Percentiles rank a stretch among this genome's conserved stretches.
phyloP scores from a whole-genome alignment of 2,329 filamentous ascomycete species.

The Blastomyces emzantsi region DNA sequence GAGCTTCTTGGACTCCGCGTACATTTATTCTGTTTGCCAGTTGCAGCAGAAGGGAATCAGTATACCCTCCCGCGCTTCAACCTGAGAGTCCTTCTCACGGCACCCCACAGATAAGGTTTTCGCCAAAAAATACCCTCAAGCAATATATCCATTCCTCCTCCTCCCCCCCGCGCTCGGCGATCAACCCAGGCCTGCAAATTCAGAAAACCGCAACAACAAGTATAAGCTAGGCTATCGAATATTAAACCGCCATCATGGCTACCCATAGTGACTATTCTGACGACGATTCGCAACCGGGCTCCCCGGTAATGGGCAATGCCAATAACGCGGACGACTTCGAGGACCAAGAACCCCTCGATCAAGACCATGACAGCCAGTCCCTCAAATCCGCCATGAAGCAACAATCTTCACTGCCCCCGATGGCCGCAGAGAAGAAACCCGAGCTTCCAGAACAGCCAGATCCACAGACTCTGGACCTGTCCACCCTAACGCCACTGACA shows the following conservation, averaged over 20 bases:
- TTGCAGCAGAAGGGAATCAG: neutral
- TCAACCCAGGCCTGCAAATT: neutral
- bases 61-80: neutral
- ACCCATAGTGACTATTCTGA: conserved; percentile 49
- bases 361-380: conserved; percentile 53
- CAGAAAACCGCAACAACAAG: neutral
- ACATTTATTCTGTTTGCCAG: neutral
- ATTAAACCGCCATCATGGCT: conserved; percentile 38
- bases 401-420: conserved; percentile 40
- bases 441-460: conserved; percentile 84
- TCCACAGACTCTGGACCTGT: conserved; percentile 76
- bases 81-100: neutral
- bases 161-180: neutral
- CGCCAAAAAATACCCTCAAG: neutral
- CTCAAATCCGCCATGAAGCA: conserved; percentile 86
- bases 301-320: conserved; percentile 41
- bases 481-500: conserved; percentile 70
- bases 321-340: conserved; percentile 55
- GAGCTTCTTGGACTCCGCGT: neutral
- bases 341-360: conserved; percentile 59
- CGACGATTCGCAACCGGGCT: conserved; percentile 47
- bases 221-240: neutral
- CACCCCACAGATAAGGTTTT: conserved; percentile 3
- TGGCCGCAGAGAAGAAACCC: conserved; percentile 52
- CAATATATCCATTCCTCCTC: conserved; percentile 2